A percentile compares a stretch with the other conserved stretches of the same genome.
Conservation (phyloP, 192 early-diverging fungal species). For the Backusella australiensis region DNA sequence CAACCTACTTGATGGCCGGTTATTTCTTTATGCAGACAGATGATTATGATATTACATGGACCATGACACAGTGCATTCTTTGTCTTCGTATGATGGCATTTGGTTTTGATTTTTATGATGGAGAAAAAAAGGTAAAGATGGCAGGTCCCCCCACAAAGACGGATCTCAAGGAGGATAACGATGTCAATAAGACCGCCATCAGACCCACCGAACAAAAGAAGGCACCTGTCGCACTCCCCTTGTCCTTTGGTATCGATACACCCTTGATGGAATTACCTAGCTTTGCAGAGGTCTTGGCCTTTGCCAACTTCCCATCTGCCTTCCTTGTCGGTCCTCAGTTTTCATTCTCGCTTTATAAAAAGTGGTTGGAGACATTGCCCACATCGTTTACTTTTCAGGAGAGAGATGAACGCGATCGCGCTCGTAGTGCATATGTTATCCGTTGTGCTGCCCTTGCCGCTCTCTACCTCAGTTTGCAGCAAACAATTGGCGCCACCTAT, state of each 20-base stretch:
- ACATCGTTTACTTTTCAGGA: neutral
- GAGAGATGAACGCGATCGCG: constrained; percentile 28
- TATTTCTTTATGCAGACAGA: constrained; percentile 49
- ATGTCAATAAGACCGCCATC: neutral
- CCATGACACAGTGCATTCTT: constrained; percentile 63
- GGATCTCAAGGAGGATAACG: neutral
- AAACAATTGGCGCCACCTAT: constrained; percentile 44
- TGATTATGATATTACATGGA: constrained; percentile 58
- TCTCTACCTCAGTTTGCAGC: constrained; percentile 44
- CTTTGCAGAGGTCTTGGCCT: constrained; percentile 46
- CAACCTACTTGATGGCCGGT: constrained; percentile 43
- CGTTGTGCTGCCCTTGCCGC: constrained; percentile 40
- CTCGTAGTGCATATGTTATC: constrained; percentile 28
- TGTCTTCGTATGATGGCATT: constrained; percentile 62
- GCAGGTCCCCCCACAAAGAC: neutral
- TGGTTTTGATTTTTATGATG: constrained; percentile 60
- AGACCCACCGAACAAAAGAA: neutral
- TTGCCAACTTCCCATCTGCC: constrained; percentile 52
- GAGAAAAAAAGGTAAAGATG: constrained; percentile 8
- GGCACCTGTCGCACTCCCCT: constrained; percentile 10
- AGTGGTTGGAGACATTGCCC: constrained; percentile 2
- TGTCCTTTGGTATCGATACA: constrained; percentile 50
- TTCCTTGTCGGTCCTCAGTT: constrained; percentile 66
- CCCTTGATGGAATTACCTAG: constrained; percentile 42
- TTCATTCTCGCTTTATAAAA: constrained; percentile 52